phyloP scores from a whole-genome alignment of 2,329 filamentous ascomycete species.

The Cladobotryum mycophilum region DNA sequence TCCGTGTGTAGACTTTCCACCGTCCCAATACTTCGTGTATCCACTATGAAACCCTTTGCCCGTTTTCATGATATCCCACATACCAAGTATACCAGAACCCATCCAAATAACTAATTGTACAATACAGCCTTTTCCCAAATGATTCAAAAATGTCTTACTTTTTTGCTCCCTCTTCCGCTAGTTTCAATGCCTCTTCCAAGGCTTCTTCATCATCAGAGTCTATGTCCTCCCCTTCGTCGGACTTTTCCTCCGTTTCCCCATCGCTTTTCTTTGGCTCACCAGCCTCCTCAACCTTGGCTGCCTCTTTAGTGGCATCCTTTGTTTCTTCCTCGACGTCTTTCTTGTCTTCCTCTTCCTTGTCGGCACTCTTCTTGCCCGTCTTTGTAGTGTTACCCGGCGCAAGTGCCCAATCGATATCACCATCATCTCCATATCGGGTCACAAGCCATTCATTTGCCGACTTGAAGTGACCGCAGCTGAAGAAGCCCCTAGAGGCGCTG shows the following conservation, averaged over 20 bases:
- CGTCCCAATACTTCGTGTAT: too few relatives aligned
- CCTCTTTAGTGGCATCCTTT: conserved; percentile 8
- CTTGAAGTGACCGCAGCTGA: conserved; percentile 74
- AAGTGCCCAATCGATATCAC: conserved; percentile 79
- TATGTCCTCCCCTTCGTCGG: conserved; percentile 20
- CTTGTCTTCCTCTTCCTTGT: conserved; percentile 13
- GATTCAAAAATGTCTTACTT: too few relatives aligned
- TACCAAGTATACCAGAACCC: too few relatives aligned
- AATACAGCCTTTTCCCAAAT: too few relatives aligned
- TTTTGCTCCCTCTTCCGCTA: conserved; percentile 21
- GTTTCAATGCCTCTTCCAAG: conserved; percentile 29
- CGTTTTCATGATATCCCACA: too few relatives aligned
- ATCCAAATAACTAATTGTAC: conserved; percentile 1
- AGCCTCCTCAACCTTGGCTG: not conserved
- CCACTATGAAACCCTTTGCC: too few relatives aligned
- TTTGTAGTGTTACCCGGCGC: conserved; percentile 31
- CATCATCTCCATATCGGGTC: conserved; percentile 69
- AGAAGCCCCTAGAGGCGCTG: conserved; percentile 76
- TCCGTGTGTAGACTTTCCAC: too few relatives aligned
- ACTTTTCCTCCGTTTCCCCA: conserved; percentile 7
- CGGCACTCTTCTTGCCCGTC: conserved; percentile 11
- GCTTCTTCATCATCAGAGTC: conserved; percentile 32
- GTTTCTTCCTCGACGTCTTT: conserved; percentile 6
- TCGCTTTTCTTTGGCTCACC: too few relatives aligned
- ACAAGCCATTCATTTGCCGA: conserved; percentile 81